phyloP scores from a whole-genome alignment of 768 basidiomycete species.

The Xerocomus potaroensis region DNA sequence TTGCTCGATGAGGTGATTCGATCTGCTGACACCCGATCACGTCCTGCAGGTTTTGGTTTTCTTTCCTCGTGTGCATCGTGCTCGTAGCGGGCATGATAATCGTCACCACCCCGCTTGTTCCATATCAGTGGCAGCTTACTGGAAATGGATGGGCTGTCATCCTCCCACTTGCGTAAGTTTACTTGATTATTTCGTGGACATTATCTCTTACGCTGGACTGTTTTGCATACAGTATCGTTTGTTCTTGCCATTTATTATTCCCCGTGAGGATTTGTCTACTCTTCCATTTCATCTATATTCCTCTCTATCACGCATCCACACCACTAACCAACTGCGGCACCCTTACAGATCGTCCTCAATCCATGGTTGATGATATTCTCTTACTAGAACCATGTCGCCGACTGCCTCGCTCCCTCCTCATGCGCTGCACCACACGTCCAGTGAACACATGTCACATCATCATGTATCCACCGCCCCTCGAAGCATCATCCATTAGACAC shows the following conservation, averaged over 20 bases:
- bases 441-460: background rate
- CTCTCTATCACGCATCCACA: constrained; percentile 1
- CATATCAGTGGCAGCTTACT: constrained; percentile 60
- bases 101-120: constrained; percentile 49
- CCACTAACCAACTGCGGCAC: constrained; percentile 14
- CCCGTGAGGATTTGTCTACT: constrained; percentile 49
- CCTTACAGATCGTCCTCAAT: constrained; percentile 68
- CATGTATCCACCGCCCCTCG: background rate
- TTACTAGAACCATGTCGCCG: constrained; percentile 27
- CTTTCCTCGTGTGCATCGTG: constrained; percentile 50
- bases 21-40: constrained; percentile 13
- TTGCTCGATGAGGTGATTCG: constrained; percentile 3
- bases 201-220: background rate
- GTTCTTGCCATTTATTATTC: constrained; percentile 66
- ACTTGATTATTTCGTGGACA: background rate
- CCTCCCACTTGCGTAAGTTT: constrained; percentile 66
- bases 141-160: constrained; percentile 68
- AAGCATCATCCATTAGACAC: constrained; percentile 1
- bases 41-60: constrained; percentile 29
- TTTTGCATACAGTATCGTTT: constrained; percentile 46
- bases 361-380: constrained; percentile 89
- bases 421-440: constrained; percentile 1
- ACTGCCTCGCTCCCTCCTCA: constrained; percentile 8
- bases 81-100: constrained; percentile 56
- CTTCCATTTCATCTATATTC: background rate